Percentiles rank a stretch among this genome's conserved stretches.
Conservation (phyloP, 2,329 filamentous ascomycete genomes). For the Phoma sp. region DNA sequence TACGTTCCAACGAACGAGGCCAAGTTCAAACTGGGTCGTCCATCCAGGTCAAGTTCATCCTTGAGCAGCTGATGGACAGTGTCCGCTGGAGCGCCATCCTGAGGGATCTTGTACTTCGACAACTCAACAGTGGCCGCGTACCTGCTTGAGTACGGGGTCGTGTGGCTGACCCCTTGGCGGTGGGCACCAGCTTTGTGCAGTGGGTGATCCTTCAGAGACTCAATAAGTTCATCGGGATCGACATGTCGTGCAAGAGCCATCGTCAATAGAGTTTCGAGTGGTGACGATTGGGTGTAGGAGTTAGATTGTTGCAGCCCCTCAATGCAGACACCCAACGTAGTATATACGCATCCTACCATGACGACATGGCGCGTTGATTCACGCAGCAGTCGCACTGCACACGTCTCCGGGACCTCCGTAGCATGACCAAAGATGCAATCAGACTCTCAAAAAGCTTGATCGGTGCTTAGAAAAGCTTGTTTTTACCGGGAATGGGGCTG, state of each 20-base stretch:
- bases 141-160: constrained; percentile 64
- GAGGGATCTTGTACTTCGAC: constrained; percentile 66
- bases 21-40: constrained; percentile 70
- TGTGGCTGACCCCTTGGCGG: constrained; percentile 56
- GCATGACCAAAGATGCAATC: constrained; percentile 6
- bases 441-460: constrained; percentile 35
- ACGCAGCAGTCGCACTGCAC: not conserved
- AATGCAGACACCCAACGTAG: not conserved
- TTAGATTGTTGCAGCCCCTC: not conserved
- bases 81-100: constrained; percentile 66
- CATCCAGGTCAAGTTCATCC: constrained; percentile 51
- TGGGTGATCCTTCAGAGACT: constrained; percentile 58
- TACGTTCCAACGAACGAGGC: constrained; percentile 75
- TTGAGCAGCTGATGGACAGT: constrained; percentile 69
- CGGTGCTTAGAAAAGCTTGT: constrained; percentile 42
- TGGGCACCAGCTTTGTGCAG: constrained; percentile 49
- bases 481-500: constrained; percentile 3
- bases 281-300: not conserved
- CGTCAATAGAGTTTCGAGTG: constrained; percentile 6
- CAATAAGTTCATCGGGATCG: constrained; percentile 62
- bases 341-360: constrained; percentile 14
- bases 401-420: constrained; percentile 8
- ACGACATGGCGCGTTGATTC: constrained; percentile 14
- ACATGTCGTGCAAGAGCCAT: constrained; percentile 63
- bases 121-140: constrained; percentile 64